These are phyloP conservation scores for Penicillium pancosmium DNA, from an alignment of 495 filamentous ascomycete species.

Conservation along the genomic window DNA sequence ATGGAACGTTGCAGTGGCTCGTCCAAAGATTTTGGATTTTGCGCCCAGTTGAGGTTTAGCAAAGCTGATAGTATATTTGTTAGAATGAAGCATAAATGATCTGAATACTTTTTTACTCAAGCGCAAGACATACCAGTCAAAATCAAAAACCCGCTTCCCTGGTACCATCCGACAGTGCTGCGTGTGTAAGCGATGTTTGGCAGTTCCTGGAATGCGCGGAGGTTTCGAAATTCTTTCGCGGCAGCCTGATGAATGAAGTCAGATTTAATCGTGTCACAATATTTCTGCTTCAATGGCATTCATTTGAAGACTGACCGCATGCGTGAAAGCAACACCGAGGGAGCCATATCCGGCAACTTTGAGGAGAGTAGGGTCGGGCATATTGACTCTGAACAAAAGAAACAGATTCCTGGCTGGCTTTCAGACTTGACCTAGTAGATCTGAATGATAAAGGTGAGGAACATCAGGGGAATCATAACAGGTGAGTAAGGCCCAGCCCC, in stretches of 20 bases:
- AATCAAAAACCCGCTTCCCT: constrained; percentile 35
- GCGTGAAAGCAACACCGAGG: constrained; percentile 14
- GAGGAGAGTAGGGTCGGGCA: constrained; percentile 11
- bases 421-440: too few relatives aligned
- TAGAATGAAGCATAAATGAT: neutral
- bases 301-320: constrained; percentile 15
- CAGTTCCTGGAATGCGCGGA: constrained; percentile 26
- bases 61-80: constrained; percentile 17
- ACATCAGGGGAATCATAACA: too few relatives aligned
- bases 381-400: neutral
- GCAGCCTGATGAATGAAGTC: neutral
- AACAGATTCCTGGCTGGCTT: too few relatives aligned
- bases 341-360: constrained; percentile 19
- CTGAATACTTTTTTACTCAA: neutral
- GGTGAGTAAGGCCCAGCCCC: too few relatives aligned
- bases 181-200: constrained; percentile 31
- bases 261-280: neutral
- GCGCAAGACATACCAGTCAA: constrained; percentile 26
- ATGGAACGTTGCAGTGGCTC: constrained; percentile 31
- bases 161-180: constrained; percentile 35
- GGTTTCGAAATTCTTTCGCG: constrained; percentile 10
- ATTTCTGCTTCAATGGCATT: too few relatives aligned
- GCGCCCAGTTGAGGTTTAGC: constrained; percentile 33
- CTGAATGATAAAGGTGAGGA: too few relatives aligned
- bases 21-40: constrained; percentile 21